Conservation (phyloP, 768 basidiomycete species). For the Chalciporus piperatus region DNA sequence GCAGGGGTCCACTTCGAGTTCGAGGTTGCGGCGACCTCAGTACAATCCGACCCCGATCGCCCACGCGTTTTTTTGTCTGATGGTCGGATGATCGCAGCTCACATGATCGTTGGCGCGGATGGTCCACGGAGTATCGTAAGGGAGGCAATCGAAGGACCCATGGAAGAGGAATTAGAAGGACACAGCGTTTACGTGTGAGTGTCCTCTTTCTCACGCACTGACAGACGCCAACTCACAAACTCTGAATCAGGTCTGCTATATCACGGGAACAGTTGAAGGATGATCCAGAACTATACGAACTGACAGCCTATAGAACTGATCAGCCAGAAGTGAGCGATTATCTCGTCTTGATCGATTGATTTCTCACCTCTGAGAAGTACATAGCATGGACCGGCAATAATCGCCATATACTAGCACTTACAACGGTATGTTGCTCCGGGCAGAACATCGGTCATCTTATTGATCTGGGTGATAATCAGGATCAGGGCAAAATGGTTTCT, state of each 20-base stretch:
- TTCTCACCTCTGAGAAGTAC: slow-evolving; percentile 16
- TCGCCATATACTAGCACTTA: slow-evolving; percentile 21
- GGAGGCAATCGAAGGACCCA: slow-evolving; percentile 34
- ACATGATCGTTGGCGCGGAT: slow-evolving; percentile 63
- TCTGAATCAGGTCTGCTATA: slow-evolving; percentile 37
- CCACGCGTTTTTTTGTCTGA: slow-evolving; percentile 36
- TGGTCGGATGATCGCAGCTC: slow-evolving; percentile 46
- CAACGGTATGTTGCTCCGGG: slow-evolving; percentile 19
- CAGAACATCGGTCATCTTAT: background rate
- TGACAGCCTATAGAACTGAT: slow-evolving; percentile 23
- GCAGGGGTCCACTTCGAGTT: slow-evolving; percentile 54
- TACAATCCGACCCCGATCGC: slow-evolving; percentile 29
- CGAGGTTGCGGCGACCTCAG: slow-evolving; percentile 35
- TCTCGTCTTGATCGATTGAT: background rate
- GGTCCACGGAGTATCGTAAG: slow-evolving; percentile 48
- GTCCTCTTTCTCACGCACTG: slow-evolving; percentile 7
- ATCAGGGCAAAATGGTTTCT: slow-evolving; percentile 39
- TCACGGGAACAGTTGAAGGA: slow-evolving; percentile 40
- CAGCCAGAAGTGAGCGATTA: slow-evolving; percentile 15
- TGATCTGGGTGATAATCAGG: slow-evolving; percentile 10
- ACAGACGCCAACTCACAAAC: background rate
- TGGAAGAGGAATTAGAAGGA: slow-evolving; percentile 25
- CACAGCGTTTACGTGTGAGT: slow-evolving; percentile 48
- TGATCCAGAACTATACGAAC: slow-evolving; percentile 41
- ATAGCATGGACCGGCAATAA: slow-evolving; percentile 26